Base-by-base conservation (phyloP, 495 filamentous ascomycete species). In the Neurospora sp. region DNA sequence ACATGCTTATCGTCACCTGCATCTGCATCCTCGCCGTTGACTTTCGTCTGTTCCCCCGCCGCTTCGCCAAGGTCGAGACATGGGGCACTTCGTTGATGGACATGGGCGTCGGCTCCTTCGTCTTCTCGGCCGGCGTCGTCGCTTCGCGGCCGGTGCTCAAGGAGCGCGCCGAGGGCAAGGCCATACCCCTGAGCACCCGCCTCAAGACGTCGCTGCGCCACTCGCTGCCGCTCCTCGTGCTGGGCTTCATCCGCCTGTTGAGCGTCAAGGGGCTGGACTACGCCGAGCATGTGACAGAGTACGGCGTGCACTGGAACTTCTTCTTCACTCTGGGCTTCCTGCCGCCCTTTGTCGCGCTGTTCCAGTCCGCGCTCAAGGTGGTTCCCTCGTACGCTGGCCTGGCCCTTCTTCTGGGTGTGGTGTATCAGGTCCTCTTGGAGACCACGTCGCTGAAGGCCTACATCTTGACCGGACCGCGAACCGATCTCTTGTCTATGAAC, bases 81-180 rank as follows among this genome's bases (percentile, higher is more conserved):
- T 99, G 96, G 94, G 96, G 96, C 27, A 98, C 96, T 27, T 98
- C 94, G 4, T 80, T 99, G 74, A 99, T 99, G 96, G 96, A 99
- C 81, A 86, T 98, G 76, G 96, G 96, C 11, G 96, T 99, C 65
- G 96, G 96, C 6, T 97, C 94, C 2, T 99, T 99, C 78, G 96
- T 99, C 73, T 99, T 97, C 82, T 94, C 94, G 2, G 91, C 91
- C 6, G 96, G 96, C n/a, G 79, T 97, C n/a, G 93, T 98, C 6
- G 93, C 92, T 35, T 93, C 96, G 6, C 88, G 95, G 53, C 88
- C 92, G n/a, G 83, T 94, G n/a, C 83, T 98, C 35, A 94, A 93
- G 77, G 88, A 89, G 74, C 85, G 87, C 41, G 79, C 89, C 16
- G 82, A 82, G 40, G 84, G 84, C 6, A 84, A 80, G 44, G 68